Evolutionary conservation across 495 filamentous ascomycete species (phyloP).

Genomic region (Penicillium turbatum): DNA sequence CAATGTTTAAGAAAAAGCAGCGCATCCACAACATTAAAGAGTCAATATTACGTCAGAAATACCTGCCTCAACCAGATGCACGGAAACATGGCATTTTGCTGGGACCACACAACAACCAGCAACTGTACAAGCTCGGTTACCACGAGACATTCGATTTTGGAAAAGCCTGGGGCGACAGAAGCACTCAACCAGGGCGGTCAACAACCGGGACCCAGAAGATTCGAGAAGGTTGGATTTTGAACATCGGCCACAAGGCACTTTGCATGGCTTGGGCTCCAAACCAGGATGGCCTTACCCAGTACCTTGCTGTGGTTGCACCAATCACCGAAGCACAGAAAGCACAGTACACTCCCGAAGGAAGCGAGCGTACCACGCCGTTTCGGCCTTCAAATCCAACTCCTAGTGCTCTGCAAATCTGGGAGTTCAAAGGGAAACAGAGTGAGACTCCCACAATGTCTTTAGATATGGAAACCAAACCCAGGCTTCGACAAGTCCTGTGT

Average conservation of each 20-base stretch:
- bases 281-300: constrained; percentile 47
- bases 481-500: constrained; percentile 51
- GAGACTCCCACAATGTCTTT: constrained; percentile 29
- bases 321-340: constrained; percentile 36
- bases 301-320: constrained; percentile 49
- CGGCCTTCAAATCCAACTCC: constrained; percentile 43
- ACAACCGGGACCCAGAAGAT: constrained; percentile 16
- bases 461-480: constrained; percentile 37
- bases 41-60: constrained; percentile 25
- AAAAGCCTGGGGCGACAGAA: constrained; percentile 38
- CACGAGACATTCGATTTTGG: constrained; percentile 42
- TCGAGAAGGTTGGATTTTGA: constrained; percentile 55
- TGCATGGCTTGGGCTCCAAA: constrained; percentile 57
- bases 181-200: constrained; percentile 7
- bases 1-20: constrained; percentile 39
- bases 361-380: constrained; percentile 41
- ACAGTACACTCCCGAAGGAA: constrained; percentile 3
- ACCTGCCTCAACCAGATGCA: constrained; percentile 36
- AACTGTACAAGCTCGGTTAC: constrained; percentile 35
- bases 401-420: constrained; percentile 56
- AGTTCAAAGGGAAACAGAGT: constrained; percentile 40
- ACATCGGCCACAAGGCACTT: constrained; percentile 49
- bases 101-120: constrained; percentile 46
- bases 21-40: constrained; percentile 28
- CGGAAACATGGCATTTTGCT: constrained; percentile 45